Evolutionary conservation across 192 early-diverging fungal species (phyloP).

Genomic region (Linnemannia schmuckeri): DNA sequence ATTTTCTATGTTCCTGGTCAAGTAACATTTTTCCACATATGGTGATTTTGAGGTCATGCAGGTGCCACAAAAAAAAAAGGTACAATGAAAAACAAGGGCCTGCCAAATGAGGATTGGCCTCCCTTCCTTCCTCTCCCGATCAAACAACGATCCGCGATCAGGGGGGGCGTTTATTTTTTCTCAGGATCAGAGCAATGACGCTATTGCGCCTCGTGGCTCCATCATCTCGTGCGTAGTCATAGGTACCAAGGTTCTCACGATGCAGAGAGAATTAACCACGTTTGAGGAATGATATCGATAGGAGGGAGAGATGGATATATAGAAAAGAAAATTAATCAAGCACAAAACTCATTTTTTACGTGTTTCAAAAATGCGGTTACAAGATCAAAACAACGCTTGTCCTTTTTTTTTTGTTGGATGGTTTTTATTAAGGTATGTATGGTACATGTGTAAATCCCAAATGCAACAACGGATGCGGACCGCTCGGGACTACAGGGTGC

Average conservation of each 20-base stretch:
- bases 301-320: too few species aligned
- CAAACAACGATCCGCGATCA: too few species aligned
- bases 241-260: too few species aligned
- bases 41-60: neutral
- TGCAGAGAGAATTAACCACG: too few species aligned
- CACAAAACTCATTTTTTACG: neutral
- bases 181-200: too few species aligned
- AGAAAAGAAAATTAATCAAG: too few species aligned
- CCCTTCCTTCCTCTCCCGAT: too few species aligned
- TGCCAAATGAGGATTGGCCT: too few species aligned
- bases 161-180: too few species aligned
- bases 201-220: too few species aligned
- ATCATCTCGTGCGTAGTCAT: too few species aligned
- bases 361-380: neutral
- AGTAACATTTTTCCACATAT: neutral
- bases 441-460: constrained; percentile 5
- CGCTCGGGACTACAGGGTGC: neutral
- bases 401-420: constrained; percentile 12
- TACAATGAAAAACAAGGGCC: neutral
- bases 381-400: neutral
- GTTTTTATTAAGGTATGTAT: constrained; percentile 12
- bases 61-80: neutral
- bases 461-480: neutral
- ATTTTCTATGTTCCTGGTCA: neutral
- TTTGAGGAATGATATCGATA: too few species aligned